Base-by-base conservation (phyloP, 352 stramenopile species). In the Pythium sp. region DNA sequence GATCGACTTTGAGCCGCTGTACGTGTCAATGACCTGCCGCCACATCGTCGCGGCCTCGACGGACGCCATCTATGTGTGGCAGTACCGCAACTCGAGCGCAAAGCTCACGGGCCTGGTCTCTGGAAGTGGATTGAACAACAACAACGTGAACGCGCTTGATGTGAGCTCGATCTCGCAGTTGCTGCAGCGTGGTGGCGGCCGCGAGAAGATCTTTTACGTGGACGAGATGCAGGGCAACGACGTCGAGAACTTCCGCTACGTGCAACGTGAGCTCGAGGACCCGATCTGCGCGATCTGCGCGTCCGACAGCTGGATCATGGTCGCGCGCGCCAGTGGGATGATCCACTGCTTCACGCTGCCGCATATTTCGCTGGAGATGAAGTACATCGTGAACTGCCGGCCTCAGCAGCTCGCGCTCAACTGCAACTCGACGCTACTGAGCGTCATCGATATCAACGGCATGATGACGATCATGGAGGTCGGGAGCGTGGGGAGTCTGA, bases 61-160 rank as follows among this genome's bases (percentile, higher is more conserved):
- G 2, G 82, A 94, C 49, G 89, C 84, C 5, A 93, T 98, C 22
- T 98, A 97, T 71, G 83, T 95, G 0, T 98, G 94, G 94, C 94
- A 98, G 77, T 98, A 98, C 72, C 91, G 89, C 46, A 93, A 92
- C 38, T 86, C 83, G 0, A 92, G 78, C 61, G 70, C 86, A 43
- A 93, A 95, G 60, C 73, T 95, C 46, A 92, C 87, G 34, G 82
- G 85, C 6, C 72, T 91, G 1, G 84, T 83, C 20, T 77, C 70
- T 3, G 76, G 77, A 8, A 74, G 51, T 11, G 49, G 38, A 56
- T 70, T 54, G 32, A 53, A 62, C 30, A 84, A 77, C 38, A 59
- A 46, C 38, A 46, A 46, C 38, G 2, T 75, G 30, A 80, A 80
- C 38, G 62, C 67, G 9, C 74, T 86, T 68, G 82, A 87, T 58